Evolutionary conservation across 331 rosid genomes (phyloP).

Genomic region (Dryas integrifolia): DNA sequence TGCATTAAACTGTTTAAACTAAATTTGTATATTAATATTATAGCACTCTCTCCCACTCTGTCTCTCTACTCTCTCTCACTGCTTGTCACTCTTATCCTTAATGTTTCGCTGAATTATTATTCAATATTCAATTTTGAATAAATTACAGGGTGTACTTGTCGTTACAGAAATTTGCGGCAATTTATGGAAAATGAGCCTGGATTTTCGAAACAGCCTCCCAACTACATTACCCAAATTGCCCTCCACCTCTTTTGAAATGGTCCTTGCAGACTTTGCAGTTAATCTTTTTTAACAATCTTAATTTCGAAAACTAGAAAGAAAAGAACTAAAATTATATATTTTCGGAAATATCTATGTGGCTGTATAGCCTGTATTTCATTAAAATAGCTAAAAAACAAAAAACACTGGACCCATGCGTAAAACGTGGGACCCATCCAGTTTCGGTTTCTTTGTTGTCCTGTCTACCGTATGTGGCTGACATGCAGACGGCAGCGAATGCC

Average conservation of each 20-base stretch:
- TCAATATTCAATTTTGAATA: not conserved
- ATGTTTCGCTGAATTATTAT: not conserved
- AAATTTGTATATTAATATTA: not conserved
- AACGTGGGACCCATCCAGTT: not conserved
- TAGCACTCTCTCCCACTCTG: not conserved
- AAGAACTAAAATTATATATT: not conserved
- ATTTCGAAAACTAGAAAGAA: not conserved
- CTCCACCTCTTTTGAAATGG: conserved; percentile 9
- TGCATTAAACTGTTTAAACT: not conserved
- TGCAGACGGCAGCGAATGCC: not conserved
- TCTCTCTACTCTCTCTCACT: not conserved
- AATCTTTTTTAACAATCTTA: not conserved
- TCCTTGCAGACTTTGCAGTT: not conserved
- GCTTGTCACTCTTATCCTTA: conserved; percentile 11
- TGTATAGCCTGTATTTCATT: no score
- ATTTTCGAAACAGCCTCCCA: conserved; percentile 30
- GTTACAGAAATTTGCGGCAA: conserved; percentile 41
- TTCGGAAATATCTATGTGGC: conserved; percentile 24
- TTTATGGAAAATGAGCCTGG: conserved; percentile 30
- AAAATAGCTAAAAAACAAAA: no score
- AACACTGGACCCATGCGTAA: no score
- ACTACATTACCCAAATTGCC: conserved; percentile 8
- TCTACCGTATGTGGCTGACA: not conserved
- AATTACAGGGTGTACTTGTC: conserved; percentile 24
- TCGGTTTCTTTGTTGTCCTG: not conserved